Base-by-base conservation (phyloP, 345 rosid species). In the Gossypium turneri region DNA sequence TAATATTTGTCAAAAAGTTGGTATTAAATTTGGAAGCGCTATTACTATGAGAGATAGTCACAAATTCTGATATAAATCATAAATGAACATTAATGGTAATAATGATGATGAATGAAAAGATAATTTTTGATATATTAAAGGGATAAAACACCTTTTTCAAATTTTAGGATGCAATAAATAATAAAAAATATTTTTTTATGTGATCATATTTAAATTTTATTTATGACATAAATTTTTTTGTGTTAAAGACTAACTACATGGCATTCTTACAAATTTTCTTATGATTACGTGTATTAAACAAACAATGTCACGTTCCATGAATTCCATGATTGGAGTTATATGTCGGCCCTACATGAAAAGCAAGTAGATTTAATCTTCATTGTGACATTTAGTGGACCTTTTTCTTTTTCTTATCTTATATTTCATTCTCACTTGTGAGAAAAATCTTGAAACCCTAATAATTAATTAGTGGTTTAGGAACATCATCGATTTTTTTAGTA, bases 401-500 rank as follows among this genome's bases (percentile, higher is more conserved):
- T 34, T 52, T 25, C 38, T 59, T 72, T 78, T 69, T 76, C 75
- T 63, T 45, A 57, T 57, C 43, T 59, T 7, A 56, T 69, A 67
- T 48, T 48, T 17, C 41, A 66, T 2, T 19, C 19, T 55, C n/a
- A 73, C 50, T 24, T 24, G 25, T 47, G 1, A 12, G 44, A 22
- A 22, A 7, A 47, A 12, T 22, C 29, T 67, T 47, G 19, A 12
- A 67, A 47, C n/a, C 53, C 38, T 1, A 47, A 67, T 20, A 67
- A 22, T 34, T 43, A 43, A 51, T 43, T 20, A 10, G 2, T 65
- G 9, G 52, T 43, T 19, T 67, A 7, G 1, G 71, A 47, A 29
- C 5, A 3, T 34, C 7, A 34, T 34, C 6, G 0, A 4, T 34
- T 34, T 34, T 4, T 34, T 29, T 4, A 1, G 0, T 34, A 5